Evolutionary conservation across 495 filamentous ascomycete species (phyloP), one percentile per base, ranked within the genome.

Genomic region (Achaetomiella virescens): DNA sequence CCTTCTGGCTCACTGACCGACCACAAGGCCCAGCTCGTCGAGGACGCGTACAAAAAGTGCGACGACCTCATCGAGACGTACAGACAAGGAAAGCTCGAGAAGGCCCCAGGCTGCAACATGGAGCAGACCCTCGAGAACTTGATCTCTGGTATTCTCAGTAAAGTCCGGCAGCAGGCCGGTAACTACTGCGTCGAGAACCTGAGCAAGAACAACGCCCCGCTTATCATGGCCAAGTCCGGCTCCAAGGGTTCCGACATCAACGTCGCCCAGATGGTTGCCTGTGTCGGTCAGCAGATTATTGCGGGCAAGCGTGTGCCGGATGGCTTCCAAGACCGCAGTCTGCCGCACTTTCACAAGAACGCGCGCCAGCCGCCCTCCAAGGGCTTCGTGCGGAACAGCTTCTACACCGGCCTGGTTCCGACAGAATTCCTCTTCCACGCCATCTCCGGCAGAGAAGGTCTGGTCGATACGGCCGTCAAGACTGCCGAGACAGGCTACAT

Each of bases 391-490:
- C 78, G 83, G 45, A 98, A 97, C 74, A 96, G 90, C 74, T 98
- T 98, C 78, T 98, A 93, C 72, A 88, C 87, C 0, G 93, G 95
- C n/a, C 74, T 98, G 3, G 75, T 81, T 10, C 91, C 95, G 3
- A 88, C 84, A 0, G 93, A 98, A 66, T 97, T 98, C 72, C 82
- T 97, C 57, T 97, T 98, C 76, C 93, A 98, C 78, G 93, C 93
- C 57, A 96, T 97, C 75, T 93, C 89, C 40, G 93, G 93, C 66
- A 88, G 93, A 84, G 93, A 96, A 83, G 93, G 93, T 81, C 76
- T 98, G 58, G 91, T 98, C 62, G 93, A 98, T 82, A 98, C 93
- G n/a, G 93, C 93, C 31, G 93, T 98, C 72, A 98, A 98, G 76
- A 98, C 93, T 15, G 93, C 93, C 25, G 93, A 98, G 71, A 98